Base-by-base conservation (phyloP, 2,329 filamentous ascomycete species). In the Verticillium nonalfalfae region DNA sequence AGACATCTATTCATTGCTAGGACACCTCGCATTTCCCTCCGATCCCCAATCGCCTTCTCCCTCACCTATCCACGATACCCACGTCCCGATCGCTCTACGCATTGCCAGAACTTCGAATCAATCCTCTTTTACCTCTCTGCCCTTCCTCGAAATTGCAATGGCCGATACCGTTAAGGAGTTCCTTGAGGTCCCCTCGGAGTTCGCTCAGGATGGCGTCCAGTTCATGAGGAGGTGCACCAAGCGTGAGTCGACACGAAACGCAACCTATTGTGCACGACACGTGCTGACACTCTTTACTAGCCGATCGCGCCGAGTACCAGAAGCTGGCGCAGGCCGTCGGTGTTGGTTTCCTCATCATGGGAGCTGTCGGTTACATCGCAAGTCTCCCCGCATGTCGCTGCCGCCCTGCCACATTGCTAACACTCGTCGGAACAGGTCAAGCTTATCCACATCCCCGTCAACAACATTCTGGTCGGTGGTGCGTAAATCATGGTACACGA, bases 311-410 rank as follows among this genome's bases (percentile, higher is more conserved):
- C 65, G 77, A 79, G 68, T 79, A 79, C 65, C 68, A 78, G 60
- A 75, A 75, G 66, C 73, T 79, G 61, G 78, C 75, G 71, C 79
- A 81, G 76, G 87, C 87, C 64, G 87, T 90, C 64, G 87, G 86
- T 62, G 82, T 88, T 65, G 87, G 87, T 63, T 90, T 90, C 76
- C 74, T 90, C 65, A 82, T 89, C 74, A 89, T 89, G 86, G 86
- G 86, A 65, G 84, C 85, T 57, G 87, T 89, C 62, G 87, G 87
- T 65, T 52, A 52, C 45, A 52, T 52, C 10, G 45, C 45, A 52
- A 52, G 45, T 52, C 18, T 15, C 45, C 45, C 9, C 45, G 6
- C 45, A 18, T 26, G 9, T 18, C n/a, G 26, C 45, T 10, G 10
- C 45, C 9, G 18, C 21, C 15, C 18, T 52, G 45, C 45, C 45